Conservation (phyloP, 345 rosid species). For the Hibiscus mutabilis region DNA sequence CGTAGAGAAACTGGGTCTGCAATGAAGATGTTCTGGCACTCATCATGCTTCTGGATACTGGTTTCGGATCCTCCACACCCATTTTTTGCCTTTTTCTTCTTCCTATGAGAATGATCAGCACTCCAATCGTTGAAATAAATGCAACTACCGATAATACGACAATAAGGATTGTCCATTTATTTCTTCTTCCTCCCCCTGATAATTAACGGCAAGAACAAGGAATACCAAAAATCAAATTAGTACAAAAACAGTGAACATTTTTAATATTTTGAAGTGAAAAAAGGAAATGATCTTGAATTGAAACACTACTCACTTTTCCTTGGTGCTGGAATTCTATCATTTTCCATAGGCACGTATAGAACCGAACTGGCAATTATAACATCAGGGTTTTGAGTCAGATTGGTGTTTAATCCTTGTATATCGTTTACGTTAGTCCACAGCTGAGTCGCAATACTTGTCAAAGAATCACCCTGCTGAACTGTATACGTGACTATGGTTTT, state of each 20-base stretch:
- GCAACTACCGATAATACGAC: conserved; percentile 27
- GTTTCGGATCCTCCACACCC: conserved; percentile 18
- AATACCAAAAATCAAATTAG: neutral
- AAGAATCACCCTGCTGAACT: conserved; percentile 41
- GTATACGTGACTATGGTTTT: conserved; percentile 47
- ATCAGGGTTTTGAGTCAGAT: conserved; percentile 14
- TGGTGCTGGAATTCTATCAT: conserved; percentile 17
- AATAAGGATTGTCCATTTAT: conserved; percentile 28
- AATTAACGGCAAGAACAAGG: conserved; percentile 9
- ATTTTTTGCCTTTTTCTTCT: conserved; percentile 16
- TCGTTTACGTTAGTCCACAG: conserved; percentile 24
- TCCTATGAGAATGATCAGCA: conserved; percentile 21
- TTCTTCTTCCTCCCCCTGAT: conserved; percentile 18
- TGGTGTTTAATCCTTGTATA: conserved; percentile 28
- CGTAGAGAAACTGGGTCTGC: conserved; percentile 16
- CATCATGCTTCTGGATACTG: conserved; percentile 28
- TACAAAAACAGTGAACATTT: neutral
- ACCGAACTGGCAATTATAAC: conserved; percentile 33
- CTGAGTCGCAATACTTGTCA: conserved; percentile 28
- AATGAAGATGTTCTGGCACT: conserved; percentile 27
- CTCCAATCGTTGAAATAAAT: conserved; percentile 16
- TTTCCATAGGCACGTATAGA: conserved; percentile 39
- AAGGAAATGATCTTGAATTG: neutral
- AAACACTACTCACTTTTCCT: conserved; percentile 21
- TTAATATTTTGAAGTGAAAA: neutral